phyloP scores from a whole-genome alignment of 768 basidiomycete genomes.

The Chalciporus pseudorubinellus region DNA sequence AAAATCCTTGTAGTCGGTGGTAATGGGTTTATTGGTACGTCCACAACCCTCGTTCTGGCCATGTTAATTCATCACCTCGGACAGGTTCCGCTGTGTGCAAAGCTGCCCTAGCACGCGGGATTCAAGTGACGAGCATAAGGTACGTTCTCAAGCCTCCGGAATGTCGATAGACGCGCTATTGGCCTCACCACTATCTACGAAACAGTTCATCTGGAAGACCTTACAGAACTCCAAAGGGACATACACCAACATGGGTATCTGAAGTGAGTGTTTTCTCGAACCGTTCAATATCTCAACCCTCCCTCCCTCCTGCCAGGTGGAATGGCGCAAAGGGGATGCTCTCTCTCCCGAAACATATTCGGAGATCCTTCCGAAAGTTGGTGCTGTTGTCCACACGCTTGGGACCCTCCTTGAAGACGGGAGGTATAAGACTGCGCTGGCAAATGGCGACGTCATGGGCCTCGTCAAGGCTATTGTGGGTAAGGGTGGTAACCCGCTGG shows the following conservation, averaged over 20 bases:
- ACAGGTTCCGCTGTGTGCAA: conserved; percentile 92
- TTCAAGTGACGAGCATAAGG: conserved; percentile 90
- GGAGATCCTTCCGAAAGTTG: conserved; percentile 59
- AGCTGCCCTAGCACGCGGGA: conserved; percentile 78
- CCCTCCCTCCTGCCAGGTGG: conserved; percentile 53
- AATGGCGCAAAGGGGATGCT: conserved; percentile 85
- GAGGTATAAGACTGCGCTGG: conserved; percentile 75
- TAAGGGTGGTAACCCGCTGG: conserved; percentile 58
- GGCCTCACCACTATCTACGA: not conserved
- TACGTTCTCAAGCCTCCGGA: conserved; percentile 24
- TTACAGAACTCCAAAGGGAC: conserved; percentile 85
- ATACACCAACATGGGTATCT: conserved; percentile 80
- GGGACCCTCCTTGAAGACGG: conserved; percentile 84
- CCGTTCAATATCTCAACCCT: conserved; percentile 6
- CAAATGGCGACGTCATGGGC: conserved; percentile 52
- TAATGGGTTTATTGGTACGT: conserved; percentile 90
- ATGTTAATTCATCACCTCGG: conserved; percentile 1
- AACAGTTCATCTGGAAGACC: conserved; percentile 82
- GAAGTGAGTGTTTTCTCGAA: conserved; percentile 46
- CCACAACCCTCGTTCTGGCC: not conserved
- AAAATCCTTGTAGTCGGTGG: conserved; percentile 95
- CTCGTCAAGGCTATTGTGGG: conserved; percentile 49
- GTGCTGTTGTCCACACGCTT: conserved; percentile 89
- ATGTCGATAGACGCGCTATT: not conserved
- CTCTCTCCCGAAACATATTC: conserved; percentile 73